phyloP scores from a whole-genome alignment of 2,329 filamentous ascomycete genomes.

The Zalaria sp. region DNA sequence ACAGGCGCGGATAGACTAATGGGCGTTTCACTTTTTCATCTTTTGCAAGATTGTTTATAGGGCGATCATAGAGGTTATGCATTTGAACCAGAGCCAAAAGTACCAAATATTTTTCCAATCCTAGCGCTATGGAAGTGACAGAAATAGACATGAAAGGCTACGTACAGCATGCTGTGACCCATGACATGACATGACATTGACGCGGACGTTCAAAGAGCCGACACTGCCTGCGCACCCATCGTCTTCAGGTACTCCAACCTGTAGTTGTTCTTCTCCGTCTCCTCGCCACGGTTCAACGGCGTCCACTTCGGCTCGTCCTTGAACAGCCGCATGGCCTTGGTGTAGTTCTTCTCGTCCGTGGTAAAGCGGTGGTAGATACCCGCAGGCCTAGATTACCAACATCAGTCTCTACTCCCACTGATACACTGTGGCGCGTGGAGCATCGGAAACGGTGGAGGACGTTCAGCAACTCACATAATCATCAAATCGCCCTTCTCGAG shows the following conservation, averaged over 20 bases:
- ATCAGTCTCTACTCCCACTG: background rate
- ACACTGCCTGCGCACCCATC: slow-evolving; percentile 5
- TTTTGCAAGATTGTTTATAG: too few relatives aligned
- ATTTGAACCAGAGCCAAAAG: too few relatives aligned
- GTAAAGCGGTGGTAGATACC: slow-evolving; percentile 98
- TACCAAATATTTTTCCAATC: too few relatives aligned
- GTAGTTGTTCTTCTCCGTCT: slow-evolving; percentile 66
- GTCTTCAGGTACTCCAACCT: slow-evolving; percentile 60
- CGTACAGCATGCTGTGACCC: too few relatives aligned
- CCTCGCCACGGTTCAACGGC: slow-evolving; percentile 64
- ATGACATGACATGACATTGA: too few relatives aligned
- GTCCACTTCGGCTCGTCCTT: slow-evolving; percentile 99
- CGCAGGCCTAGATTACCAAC: slow-evolving; percentile 51
- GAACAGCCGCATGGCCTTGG: slow-evolving; percentile 91
- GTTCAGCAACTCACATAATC: slow-evolving; percentile 42
- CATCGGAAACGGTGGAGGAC: background rate
- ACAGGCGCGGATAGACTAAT: too few relatives aligned
- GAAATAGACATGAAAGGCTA: too few relatives aligned
- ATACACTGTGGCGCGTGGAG: background rate
- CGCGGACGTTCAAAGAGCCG: too few relatives aligned
- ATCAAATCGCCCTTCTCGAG: slow-evolving; percentile 82
- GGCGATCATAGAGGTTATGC: too few relatives aligned
- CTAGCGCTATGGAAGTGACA: too few relatives aligned
- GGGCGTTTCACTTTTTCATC: too few relatives aligned
- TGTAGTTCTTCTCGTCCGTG: slow-evolving; percentile 81